Base-by-base conservation (phyloP, 2,329 filamentous ascomycete genomes). In the Aureobasidium sp. region DNA sequence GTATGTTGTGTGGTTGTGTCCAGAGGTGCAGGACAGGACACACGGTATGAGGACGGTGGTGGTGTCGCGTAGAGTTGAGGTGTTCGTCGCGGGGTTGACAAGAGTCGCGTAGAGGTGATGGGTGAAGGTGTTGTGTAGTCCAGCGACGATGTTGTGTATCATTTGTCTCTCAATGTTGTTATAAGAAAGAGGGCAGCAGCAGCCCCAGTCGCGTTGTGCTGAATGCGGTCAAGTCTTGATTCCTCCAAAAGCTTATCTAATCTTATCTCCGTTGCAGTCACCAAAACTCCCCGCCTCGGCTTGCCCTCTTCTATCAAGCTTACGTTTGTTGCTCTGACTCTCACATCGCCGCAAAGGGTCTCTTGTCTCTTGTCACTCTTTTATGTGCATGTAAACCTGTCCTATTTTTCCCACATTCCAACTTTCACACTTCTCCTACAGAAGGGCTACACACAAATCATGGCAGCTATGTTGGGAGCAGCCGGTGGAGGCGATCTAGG, bases 381-480 rank as follows among this genome's bases (percentile, higher is more conserved):
- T 21, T 1, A 1, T 21, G 1, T 21, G 21, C 21, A 21, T 21
- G 21, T 21, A 21, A 21, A 21, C 1, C 21, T 21, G 21, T 21
- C 1, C 21, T 21, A 21, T 21, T 21, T 21, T 1, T 21, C 1
- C 21, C 21, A n/a, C 21, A 21, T 21, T 21, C 21, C 21, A 1
- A 21, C 21, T 21, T 21, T 21, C 1, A 1, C 21, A 21, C 21
- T 21, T 21, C 1, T 21, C 21, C 21, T 21, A 21, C 21, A 21
- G 21, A 21, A 21, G 1, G 21, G 21, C 1, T 21, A 21, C 21
- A 21, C 21, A 21, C 1, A 21, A 6, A 71, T 32, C 64, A 80
- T 80, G 78, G 78, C 78, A 50, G 77, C 77, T 42, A 74, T 76
- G 66, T 66, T 77, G 55, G 73, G 76, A 61, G 72, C 67, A 36